A percentile compares a stretch with the other conserved stretches of the same genome.
These are phyloP conservation scores for Phytophthora citricola DNA, from an alignment of 352 stramenopile genomes.

Conservation along the genomic window DNA sequence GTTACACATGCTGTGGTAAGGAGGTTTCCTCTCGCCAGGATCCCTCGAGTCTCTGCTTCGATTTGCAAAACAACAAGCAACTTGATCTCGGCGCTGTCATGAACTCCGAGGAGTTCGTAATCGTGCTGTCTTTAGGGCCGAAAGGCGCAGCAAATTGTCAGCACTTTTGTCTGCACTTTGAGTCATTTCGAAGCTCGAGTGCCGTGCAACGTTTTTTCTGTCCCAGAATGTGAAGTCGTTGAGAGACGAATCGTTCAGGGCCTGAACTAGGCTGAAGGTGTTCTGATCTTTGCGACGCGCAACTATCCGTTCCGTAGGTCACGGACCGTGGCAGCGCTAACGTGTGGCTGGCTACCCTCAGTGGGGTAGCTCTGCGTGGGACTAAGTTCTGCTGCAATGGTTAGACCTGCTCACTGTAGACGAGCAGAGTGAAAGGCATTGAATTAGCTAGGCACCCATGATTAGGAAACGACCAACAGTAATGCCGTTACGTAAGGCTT, in stretches of 20 bases:
- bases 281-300: slow-evolving; percentile 10
- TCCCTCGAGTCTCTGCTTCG: slow-evolving; percentile 14
- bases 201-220: not conserved
- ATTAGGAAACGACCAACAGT: too few species aligned
- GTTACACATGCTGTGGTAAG: slow-evolving; percentile 25
- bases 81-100: not conserved
- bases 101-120: not conserved
- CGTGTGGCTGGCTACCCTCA: not conserved
- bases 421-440: too few species aligned
- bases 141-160: not conserved
- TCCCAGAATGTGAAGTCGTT: not conserved
- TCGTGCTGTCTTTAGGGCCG: not conserved
- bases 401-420: too few species aligned
- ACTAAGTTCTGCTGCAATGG: too few species aligned
- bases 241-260: not conserved
- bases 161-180: not conserved
- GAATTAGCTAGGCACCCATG: too few species aligned
- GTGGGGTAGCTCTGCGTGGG: too few species aligned
- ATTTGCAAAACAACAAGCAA: slow-evolving; percentile 11
- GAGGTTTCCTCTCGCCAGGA: slow-evolving; percentile 17
- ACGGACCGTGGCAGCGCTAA: not conserved
- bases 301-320: not conserved
- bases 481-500: too few species aligned
- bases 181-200: too few species aligned
- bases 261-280: not conserved